Percentiles rank a stretch among this genome's conserved stretches.
Conservation (phyloP, 345 rosid genomes). For the Ceriops tagal region DNA sequence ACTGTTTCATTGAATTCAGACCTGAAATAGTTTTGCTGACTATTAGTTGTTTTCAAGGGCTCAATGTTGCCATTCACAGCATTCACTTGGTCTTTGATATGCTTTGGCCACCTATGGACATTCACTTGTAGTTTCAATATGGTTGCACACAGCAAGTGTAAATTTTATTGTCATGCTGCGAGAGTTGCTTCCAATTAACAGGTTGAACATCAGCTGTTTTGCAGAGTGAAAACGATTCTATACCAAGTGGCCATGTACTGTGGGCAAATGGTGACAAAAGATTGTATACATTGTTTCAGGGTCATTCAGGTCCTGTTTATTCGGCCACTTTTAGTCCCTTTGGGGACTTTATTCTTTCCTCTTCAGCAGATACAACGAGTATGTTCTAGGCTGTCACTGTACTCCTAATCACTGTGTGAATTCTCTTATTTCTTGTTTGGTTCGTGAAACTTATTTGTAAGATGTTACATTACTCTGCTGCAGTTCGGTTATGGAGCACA, state of each 20-base stretch:
- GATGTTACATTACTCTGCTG: constrained; percentile 14
- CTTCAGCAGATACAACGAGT: constrained; percentile 95
- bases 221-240: constrained; percentile 66
- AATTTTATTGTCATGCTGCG: neutral
- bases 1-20: too few species aligned
- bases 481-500: constrained; percentile 97
- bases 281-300: constrained; percentile 70
- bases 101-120: neutral
- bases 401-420: neutral
- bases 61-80: too few species aligned
- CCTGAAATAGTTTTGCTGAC: too few species aligned
- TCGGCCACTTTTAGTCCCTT: constrained; percentile 82
- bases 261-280: constrained; percentile 52
- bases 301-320: constrained; percentile 95
- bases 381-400: constrained; percentile 14
- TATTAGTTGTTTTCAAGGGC: too few species aligned
- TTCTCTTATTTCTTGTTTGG: neutral
- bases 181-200: constrained; percentile 13
- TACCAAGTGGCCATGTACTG: constrained; percentile 42
- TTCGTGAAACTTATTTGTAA: neutral
- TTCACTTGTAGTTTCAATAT: neutral
- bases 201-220: constrained; percentile 49
- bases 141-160: neutral
- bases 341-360: constrained; percentile 86
- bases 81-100: too few species aligned